Conservation (phyloP, 805 yeast species). For the Wickerhamomyces rabaulensis region DNA sequence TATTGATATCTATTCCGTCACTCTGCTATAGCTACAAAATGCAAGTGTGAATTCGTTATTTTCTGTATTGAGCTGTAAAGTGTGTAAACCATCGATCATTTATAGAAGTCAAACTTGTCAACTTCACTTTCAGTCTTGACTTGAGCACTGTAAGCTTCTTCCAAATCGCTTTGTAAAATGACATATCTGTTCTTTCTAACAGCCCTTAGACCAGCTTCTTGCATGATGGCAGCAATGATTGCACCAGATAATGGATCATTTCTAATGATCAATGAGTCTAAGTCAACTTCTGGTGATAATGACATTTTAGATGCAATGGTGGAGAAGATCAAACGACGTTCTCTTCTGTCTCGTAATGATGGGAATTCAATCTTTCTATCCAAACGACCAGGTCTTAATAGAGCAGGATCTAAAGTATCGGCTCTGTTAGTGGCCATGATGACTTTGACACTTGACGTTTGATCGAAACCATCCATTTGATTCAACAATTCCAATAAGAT, state of each 20-base stretch:
- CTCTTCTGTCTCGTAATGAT: constrained; percentile 92
- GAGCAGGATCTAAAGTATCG: constrained; percentile 98
- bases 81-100: constrained; percentile 37
- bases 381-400: constrained; percentile 96
- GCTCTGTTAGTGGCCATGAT: constrained; percentile 99
- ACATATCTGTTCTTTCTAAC: constrained; percentile 97
- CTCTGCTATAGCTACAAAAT: constrained; percentile 3
- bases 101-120: constrained; percentile 96
- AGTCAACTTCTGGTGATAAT: constrained; percentile 94
- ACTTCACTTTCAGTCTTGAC: constrained; percentile 94
- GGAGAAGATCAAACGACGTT: constrained; percentile 91
- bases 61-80: not conserved
- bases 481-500: constrained; percentile 90
- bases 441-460: constrained; percentile 89
- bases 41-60: not conserved
- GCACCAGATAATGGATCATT: constrained; percentile 98
- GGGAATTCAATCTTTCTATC: constrained; percentile 99
- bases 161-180: constrained; percentile 91
- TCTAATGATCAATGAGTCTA: constrained; percentile 90
- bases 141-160: constrained; percentile 96
- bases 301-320: constrained; percentile 98
- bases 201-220: constrained; percentile 98
- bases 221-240: constrained; percentile 98
- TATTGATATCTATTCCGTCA: constrained; percentile 45
- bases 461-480: constrained; percentile 99